Conservation (phyloP, 768 basidiomycete species). For the Strobilomyces dryophilus region DNA sequence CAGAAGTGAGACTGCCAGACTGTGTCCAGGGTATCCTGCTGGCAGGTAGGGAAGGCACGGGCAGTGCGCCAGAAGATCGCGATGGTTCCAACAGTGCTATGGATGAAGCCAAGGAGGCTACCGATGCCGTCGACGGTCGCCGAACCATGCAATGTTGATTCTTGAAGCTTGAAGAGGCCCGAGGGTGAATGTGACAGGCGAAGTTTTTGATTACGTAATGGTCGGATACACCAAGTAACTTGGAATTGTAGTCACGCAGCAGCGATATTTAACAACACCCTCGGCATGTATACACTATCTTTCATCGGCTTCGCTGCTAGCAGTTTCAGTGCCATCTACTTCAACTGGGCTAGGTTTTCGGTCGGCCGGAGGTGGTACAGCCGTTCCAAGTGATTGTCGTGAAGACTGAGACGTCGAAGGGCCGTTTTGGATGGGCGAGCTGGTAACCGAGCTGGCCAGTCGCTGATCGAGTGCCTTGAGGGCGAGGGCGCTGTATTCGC, state of each 20-base stretch:
- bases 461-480: slow-evolving; percentile 95
- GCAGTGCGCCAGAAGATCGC: slow-evolving; percentile 3
- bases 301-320: slow-evolving; percentile 18
- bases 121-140: slow-evolving; percentile 34
- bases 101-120: slow-evolving; percentile 24
- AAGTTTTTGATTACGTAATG: slow-evolving; percentile 30
- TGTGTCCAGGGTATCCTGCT: slow-evolving; percentile 8
- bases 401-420: slow-evolving; percentile 27
- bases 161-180: too few species aligned
- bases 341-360: slow-evolving; percentile 23
- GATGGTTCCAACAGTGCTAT: slow-evolving; percentile 9
- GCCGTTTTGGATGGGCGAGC: slow-evolving; percentile 29
- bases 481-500: slow-evolving; percentile 81
- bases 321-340: slow-evolving; percentile 13
- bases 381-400: slow-evolving; percentile 23
- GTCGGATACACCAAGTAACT: too few species aligned
- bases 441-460: slow-evolving; percentile 55
- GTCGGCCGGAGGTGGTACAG: slow-evolving; percentile 33
- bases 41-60: slow-evolving; percentile 4
- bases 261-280: slow-evolving; percentile 7
- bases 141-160: slow-evolving; percentile 37
- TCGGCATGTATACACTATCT: slow-evolving; percentile 16
- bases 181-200: too few species aligned
- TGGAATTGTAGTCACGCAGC: slow-evolving; percentile 3
- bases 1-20: slow-evolving; percentile 6